Percentiles rank a stretch among this genome's conserved stretches.
Evolutionary conservation across 805 yeast genomes (phyloP).

Genomic region (Metschnikowia peoriensis): DNA sequence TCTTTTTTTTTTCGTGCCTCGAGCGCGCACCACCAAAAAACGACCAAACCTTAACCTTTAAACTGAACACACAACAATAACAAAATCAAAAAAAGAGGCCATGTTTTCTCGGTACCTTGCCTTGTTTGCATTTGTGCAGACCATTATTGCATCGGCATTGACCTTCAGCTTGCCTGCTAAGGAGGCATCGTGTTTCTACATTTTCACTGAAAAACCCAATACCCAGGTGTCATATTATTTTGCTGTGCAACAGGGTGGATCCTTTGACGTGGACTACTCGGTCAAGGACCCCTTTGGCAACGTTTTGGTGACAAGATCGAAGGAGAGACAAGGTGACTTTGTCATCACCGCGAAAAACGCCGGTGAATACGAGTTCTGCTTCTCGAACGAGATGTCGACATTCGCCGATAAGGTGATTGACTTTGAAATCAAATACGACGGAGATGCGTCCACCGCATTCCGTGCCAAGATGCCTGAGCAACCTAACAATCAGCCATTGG

Average conservation of each 20-base stretch:
- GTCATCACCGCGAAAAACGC: constrained; percentile 57
- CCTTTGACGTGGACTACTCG: constrained; percentile 75
- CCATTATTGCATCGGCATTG: constrained; percentile 54
- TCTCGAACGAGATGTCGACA: constrained; percentile 76
- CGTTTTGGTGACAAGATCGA: constrained; percentile 50
- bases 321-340: constrained; percentile 79
- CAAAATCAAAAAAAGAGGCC: not conserved
- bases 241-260: constrained; percentile 80
- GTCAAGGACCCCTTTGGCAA: constrained; percentile 58
- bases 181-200: constrained; percentile 69
- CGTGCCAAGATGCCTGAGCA: constrained; percentile 60
- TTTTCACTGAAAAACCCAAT: constrained; percentile 58
- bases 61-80: not conserved
- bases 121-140: constrained; percentile 26
- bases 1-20: too few relatives aligned
- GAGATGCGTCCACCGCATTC: constrained; percentile 40
- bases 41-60: not conserved
- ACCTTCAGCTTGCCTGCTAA: constrained; percentile 76
- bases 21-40: not conserved
- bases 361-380: constrained; percentile 90
- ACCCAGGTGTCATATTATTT: constrained; percentile 71
- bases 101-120: constrained; percentile 17
- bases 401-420: constrained; percentile 81
- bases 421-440: constrained; percentile 65
- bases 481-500: constrained; percentile 48